Evolutionary conservation across 441 rosid genomes (phyloP), one percentile per base, ranked within the genome.

Genomic region (Viola pubescens): DNA sequence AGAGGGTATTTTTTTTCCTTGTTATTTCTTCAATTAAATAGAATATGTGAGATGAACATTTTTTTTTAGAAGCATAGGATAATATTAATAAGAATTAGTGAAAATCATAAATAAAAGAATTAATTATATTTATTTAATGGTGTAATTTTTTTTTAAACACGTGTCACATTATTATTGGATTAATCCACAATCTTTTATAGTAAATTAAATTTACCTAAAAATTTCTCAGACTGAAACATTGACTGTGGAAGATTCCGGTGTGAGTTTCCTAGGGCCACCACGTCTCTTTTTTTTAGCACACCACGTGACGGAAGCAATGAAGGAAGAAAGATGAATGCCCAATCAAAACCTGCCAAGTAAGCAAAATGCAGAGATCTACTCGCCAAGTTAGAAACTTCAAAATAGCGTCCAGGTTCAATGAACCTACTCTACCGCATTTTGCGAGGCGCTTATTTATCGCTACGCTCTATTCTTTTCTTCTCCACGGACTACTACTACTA

Each of bases 341-440:
- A 84, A 60, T 75, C 8, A 57, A 0, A 4, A 0, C 6, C 3
- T 0, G 67, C 76, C 91, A 84, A 82, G 77, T 76, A 10, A 80
- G 58, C 67, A 4, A 0, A 6, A 40, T 9, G 26, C 37, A 11
- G 4, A 8, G 46, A 11, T 37, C 0, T 1, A 46, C 4, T 46
- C 42, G 48, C 37, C 40, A 1, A 26, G 34, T 26, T 26, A 26
- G 34, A 26, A 26, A 42, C 1, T 46, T 9, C 16, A 10, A 26
- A 69, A 73, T 59, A 8, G 41, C 58, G 87, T 83, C 97, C 77
- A 82, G 84, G 79, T 88, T 86, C 97, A 79, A 61, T 74, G 88
- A 71, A 79, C 66, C 85, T 62, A 4, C 7, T 4, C 0, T 3
- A 39, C 9, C 58, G 58, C 70, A 8, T 9, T 37, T 47, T 34